These are phyloP conservation scores for Suillus placidus DNA, from an alignment of 768 basidiomycete genomes.

Conservation along the genomic window DNA sequence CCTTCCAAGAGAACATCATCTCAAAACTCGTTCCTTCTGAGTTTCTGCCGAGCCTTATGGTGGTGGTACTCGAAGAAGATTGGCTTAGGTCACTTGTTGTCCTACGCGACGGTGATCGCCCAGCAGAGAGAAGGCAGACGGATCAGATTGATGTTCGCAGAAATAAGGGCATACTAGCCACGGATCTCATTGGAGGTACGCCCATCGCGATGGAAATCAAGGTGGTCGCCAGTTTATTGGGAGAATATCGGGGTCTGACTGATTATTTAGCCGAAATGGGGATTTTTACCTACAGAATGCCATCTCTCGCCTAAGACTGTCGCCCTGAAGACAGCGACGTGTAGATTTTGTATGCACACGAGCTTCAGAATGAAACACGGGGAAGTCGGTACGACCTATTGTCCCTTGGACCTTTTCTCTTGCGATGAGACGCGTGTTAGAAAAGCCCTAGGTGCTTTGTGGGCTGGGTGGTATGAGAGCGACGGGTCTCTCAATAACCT, in stretches of 20 bases:
- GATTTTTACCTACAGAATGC: slow-evolving; percentile 71
- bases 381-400: slow-evolving; percentile 54
- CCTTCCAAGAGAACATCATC: slow-evolving; percentile 69
- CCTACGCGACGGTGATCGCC: slow-evolving; percentile 53
- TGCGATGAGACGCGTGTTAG: slow-evolving; percentile 57
- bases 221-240: slow-evolving; percentile 44
- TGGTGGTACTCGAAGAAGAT: slow-evolving; percentile 43
- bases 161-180: slow-evolving; percentile 69
- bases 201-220: slow-evolving; percentile 86
- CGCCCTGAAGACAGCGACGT: slow-evolving; percentile 66
- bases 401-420: slow-evolving; percentile 92
- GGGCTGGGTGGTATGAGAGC: slow-evolving; percentile 70
- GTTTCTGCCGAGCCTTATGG: slow-evolving; percentile 60
- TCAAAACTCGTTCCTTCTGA: slow-evolving; percentile 60
- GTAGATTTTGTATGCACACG: slow-evolving; percentile 92
- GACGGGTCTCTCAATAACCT: slow-evolving; percentile 79
- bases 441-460: slow-evolving; percentile 70
- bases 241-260: slow-evolving; percentile 9
- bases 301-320: slow-evolving; percentile 64
- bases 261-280: slow-evolving; percentile 88
- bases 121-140: slow-evolving; percentile 52
- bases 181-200: slow-evolving; percentile 71
- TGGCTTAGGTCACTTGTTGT: slow-evolving; percentile 66
- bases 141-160: slow-evolving; percentile 61
- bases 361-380: slow-evolving; percentile 46